Percentiles rank a stretch among this genome's conserved stretches.
Evolutionary conservation across 1,139 yeast species (phyloP).

Genomic region (Blastobotrys proliferans): DNA sequence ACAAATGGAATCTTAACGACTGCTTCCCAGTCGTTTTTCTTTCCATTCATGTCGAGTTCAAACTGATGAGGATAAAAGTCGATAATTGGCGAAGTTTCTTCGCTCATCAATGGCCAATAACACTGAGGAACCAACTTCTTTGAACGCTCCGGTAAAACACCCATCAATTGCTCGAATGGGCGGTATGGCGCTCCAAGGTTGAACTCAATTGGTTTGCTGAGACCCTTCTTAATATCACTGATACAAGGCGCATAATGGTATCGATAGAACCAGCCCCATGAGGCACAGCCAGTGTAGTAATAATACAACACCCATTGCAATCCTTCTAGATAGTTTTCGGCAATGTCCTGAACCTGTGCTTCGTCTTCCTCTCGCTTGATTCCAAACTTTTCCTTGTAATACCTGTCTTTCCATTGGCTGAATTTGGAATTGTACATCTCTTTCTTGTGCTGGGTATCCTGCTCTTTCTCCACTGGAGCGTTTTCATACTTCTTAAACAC

Average conservation of each 20-base stretch:
- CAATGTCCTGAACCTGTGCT: constrained; percentile 51
- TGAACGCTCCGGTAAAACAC: constrained; percentile 94
- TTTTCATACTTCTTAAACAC: constrained; percentile 59
- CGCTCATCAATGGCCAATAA: constrained; percentile 84
- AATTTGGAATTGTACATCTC: constrained; percentile 72
- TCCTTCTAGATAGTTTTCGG: constrained; percentile 89
- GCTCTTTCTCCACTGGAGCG: constrained; percentile 62
- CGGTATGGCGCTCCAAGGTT: constrained; percentile 73
- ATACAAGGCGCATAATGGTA: constrained; percentile 93
- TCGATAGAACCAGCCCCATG: constrained; percentile 92
- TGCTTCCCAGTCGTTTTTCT: constrained; percentile 97
- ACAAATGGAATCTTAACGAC: constrained; percentile 94
- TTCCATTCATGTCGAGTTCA: constrained; percentile 87
- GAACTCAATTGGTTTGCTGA: constrained; percentile 56
- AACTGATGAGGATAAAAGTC: constrained; percentile 92
- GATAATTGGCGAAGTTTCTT: constrained; percentile 77
- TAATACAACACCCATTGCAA: constrained; percentile 92
- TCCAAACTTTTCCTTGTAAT: constrained; percentile 73
- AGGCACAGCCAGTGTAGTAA: constrained; percentile 83
- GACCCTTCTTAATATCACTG: constrained; percentile 73
- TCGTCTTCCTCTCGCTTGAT: constrained; percentile 44
- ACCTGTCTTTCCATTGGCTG: constrained; percentile 73
- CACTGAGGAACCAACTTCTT: constrained; percentile 71
- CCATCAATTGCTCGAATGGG: constrained; percentile 97
- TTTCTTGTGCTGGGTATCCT: constrained; percentile 58